Conservation (phyloP, 2,329 filamentous ascomycete species). For the Didymella sp. region DNA sequence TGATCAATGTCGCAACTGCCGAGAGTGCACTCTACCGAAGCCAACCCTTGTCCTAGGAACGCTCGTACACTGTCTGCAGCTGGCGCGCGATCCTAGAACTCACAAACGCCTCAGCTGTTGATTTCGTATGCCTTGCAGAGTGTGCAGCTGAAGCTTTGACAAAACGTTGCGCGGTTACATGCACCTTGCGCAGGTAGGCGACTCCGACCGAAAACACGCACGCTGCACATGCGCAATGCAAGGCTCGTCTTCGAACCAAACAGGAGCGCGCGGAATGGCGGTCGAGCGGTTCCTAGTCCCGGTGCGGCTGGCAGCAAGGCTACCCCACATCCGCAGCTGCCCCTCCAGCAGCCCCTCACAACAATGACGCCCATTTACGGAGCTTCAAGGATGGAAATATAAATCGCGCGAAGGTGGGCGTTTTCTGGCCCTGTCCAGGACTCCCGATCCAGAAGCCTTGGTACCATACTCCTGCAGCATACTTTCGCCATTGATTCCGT, state of each 20-base stretch:
- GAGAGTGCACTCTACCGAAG: background rate
- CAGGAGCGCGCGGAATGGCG: slow-evolving; percentile 7
- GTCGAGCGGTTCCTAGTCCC: slow-evolving; percentile 18
- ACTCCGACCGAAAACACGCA: background rate
- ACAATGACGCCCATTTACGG: slow-evolving; percentile 25
- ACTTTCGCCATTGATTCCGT: background rate
- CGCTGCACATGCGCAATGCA: background rate
- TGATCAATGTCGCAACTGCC: background rate
- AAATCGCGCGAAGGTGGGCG: slow-evolving; percentile 11
- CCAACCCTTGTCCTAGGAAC: background rate
- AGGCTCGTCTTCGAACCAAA: slow-evolving; percentile 11
- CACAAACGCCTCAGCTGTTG: background rate
- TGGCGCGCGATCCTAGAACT: background rate
- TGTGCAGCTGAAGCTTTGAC: background rate
- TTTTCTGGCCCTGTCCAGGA: background rate
- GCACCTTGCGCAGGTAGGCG: background rate
- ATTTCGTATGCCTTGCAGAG: background rate
- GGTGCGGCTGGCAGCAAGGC: slow-evolving; percentile 8
- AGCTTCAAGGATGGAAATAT: slow-evolving; percentile 13
- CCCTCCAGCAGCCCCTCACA: slow-evolving; percentile 28
- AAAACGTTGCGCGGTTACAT: background rate
- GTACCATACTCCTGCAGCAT: background rate
- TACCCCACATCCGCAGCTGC: slow-evolving; percentile 29
- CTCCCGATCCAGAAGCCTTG: slow-evolving; percentile 1
- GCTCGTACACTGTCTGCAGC: background rate